Percentiles rank a stretch among this genome's conserved stretches.
Conservation (phyloP, 495 filamentous ascomycete genomes). For the Xylaria curta region DNA sequence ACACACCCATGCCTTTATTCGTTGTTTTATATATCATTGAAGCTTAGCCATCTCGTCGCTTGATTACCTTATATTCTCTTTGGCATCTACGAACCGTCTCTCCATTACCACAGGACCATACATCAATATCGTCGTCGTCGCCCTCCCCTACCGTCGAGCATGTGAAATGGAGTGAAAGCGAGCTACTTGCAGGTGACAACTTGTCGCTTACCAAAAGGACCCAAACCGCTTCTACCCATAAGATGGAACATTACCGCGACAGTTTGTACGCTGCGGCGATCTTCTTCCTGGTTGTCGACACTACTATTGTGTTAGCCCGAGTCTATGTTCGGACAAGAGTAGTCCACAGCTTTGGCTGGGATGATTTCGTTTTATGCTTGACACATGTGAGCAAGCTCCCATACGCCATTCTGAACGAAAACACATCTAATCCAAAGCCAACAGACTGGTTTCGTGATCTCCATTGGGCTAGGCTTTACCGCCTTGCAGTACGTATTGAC, state of each 20-base stretch:
- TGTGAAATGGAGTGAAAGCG: constrained; percentile 11
- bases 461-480: constrained; percentile 36
- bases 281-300: constrained; percentile 36
- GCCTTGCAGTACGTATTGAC: constrained; percentile 30
- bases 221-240: constrained; percentile 4
- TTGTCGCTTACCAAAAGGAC: constrained; percentile 13
- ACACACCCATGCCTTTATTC: background rate
- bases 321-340: constrained; percentile 38
- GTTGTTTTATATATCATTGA: constrained; percentile 5
- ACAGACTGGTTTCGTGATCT: constrained; percentile 38
- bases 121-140: background rate
- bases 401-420: background rate
- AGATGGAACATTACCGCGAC: constrained; percentile 33
- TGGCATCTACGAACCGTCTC: background rate
- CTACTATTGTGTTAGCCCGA: constrained; percentile 30
- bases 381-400: constrained; percentile 33
- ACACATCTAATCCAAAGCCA: background rate
- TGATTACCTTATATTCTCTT: background rate
- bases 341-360: constrained; percentile 36
- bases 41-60: background rate
- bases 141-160: background rate
- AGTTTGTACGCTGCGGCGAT: constrained; percentile 33
- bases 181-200: constrained; percentile 15
- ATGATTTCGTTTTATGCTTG: constrained; percentile 37
- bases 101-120: background rate